A percentile compares a stretch with the other conserved stretches of the same genome.
These are phyloP conservation scores for Hyphopichia fennica DNA, from an alignment of 1,139 yeast species.

Conservation along the genomic window DNA sequence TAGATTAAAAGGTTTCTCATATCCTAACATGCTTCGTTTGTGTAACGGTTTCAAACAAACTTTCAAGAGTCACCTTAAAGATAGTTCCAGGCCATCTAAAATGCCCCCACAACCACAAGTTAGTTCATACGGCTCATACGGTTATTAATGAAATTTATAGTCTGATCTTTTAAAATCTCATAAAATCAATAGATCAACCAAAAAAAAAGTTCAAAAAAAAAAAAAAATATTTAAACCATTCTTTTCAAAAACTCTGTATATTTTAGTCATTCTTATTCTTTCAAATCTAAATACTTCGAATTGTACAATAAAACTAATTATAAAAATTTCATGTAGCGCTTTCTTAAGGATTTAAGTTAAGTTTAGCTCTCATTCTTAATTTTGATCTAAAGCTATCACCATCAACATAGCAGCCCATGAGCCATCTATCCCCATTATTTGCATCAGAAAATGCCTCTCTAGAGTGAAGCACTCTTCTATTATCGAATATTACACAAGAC, in stretches of 20 bases:
- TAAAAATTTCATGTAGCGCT: neutral
- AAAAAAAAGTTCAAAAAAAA: neutral
- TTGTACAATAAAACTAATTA: neutral
- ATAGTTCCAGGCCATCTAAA: constrained; percentile 18
- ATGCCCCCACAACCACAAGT: constrained; percentile 14
- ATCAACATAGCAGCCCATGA: constrained; percentile 78
- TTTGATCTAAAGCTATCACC: constrained; percentile 72
- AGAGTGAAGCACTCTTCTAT: constrained; percentile 72
- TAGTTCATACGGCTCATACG: constrained; percentile 27
- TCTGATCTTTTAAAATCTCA: too few species aligned
- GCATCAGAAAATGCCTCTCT: constrained; percentile 56
- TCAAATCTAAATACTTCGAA: neutral
- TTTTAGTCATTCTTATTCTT: neutral
- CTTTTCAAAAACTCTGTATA: neutral
- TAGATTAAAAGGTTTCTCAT: constrained; percentile 72
- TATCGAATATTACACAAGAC: constrained; percentile 70
- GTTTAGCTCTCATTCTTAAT: constrained; percentile 32
- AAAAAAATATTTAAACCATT: neutral
- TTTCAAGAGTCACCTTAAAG: constrained; percentile 39
- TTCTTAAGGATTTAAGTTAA: constrained; percentile 2
- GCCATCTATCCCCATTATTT: constrained; percentile 64
- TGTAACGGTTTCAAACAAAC: constrained; percentile 90
- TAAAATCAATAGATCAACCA: neutral
- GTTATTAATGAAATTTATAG: constrained; percentile 16
- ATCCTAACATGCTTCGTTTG: constrained; percentile 82